Evolutionary conservation across 225 moss, liverwort and hornwort genomes (phyloP), one percentile per base, ranked within the genome.

Genomic region (Anthoceros angustus): DNA sequence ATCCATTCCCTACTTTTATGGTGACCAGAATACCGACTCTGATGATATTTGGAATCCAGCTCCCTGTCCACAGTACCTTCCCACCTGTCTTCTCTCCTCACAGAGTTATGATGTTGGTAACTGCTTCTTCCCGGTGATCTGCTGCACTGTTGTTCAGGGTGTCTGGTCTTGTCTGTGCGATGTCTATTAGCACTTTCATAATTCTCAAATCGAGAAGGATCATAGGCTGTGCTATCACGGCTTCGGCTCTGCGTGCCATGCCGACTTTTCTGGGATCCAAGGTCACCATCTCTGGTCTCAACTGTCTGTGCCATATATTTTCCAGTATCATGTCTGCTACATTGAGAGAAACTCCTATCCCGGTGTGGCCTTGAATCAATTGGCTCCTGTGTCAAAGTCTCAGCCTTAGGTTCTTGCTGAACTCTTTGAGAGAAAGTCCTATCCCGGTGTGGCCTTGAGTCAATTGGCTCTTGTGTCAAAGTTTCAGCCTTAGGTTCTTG

Each of bases 61-160:
- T 24, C 42, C 21, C 16, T 9, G 6, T 66, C 23, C 42, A 49
- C 68, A 48, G 39, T 42, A 21, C 15, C 25, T 15, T 61, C 24
- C 69, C 61, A 64, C n/a, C 63, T 70, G 42, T 12, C 4, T 23
- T 70, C 64, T 7, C 11, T 40, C 20, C 69, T 61, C n/a, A 69
- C 69, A 39, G 73, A 50, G 9, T 63, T 50, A 8, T 18, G 18
- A 7, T 3, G 55, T 9, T 55, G 55, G 23, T 18, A 4, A 55
- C 55, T 23, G 23, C 55, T 7, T 55, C 23, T 23, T 18, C 18
- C 55, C 18, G 55, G 55, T 55, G n/a, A 18, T 20, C 7, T 55
- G 18, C 55, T 9, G n/a, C 55, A 3, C n/a, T 55, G 14, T 23
- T 55, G 55, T 55, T 55, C 55, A 55, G 14, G 23, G 18, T 5